Evolutionary conservation across 116 monocot genomes (phyloP), one percentile per base, ranked within the genome.

Genomic region (Iris pallida): DNA sequence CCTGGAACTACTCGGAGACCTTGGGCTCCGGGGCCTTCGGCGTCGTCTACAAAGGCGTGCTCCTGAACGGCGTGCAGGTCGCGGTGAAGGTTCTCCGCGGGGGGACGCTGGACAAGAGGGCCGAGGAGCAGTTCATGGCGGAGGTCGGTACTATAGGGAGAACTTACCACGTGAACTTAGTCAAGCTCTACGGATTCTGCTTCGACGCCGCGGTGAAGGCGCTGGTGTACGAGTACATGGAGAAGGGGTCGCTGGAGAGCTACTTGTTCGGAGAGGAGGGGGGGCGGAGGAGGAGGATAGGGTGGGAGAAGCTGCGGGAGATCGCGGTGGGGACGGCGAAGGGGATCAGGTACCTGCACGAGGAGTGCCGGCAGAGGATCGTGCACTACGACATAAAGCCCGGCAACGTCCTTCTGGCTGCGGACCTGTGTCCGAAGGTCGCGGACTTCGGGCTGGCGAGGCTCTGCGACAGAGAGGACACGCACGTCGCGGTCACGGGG

Each of bases 151-250:
- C 63, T 0, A 77, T 77, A 9, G 77, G 57, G 16, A 70, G 64
- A 51, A 77, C 69, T 8, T 65, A 71, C 19, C 77, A 77, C 57
- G 41, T 65, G 30, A 77, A 77, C 17, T 57, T 77, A 0, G 70
- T 77, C 10, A 45, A 58, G 64, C 63, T 77, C 17, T 65, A 63
- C 16, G 77, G 77, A 4, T 77, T 77, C 71, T 77, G 77, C 58
- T 61, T 57, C 11, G 61, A 70, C 42, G 5, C 56, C 6, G 8
- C 20, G 10, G 10, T 52, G 11, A 64, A 17, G 12, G 58, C 69
- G 7, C 57, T 77, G 0, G 58, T 77, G 7, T 71, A 77, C 11
- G 77, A 77, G 47, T 66, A 53, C 7, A 20, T 66, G 41, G 66
- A 53, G 51, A 66, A 66, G 5, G 12, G 52, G 0, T 66, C 66